Percentiles rank a stretch among this genome's conserved stretches.
Conservation (phyloP, 2,329 filamentous ascomycete genomes). For the Aspergillus sojae region DNA sequence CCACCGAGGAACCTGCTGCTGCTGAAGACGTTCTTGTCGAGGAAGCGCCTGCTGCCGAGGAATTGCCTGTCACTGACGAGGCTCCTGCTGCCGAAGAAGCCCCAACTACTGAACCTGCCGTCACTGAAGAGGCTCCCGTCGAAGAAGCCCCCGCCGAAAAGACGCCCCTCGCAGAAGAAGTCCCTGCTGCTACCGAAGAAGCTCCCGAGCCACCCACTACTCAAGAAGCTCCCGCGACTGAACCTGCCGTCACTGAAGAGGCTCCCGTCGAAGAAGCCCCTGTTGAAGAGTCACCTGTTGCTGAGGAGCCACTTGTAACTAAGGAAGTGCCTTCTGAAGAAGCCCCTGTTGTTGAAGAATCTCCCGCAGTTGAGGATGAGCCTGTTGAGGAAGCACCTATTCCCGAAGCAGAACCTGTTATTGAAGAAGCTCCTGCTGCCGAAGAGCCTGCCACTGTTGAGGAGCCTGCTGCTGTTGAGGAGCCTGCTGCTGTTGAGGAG, state of each 20-base stretch:
- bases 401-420: slow-evolving; percentile 10
- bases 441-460: slow-evolving; percentile 8
- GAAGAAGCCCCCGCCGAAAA: slow-evolving; percentile 18
- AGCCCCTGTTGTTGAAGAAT: background rate
- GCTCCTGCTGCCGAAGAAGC: slow-evolving; percentile 19
- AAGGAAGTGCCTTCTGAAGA: slow-evolving; percentile 13
- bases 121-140: slow-evolving; percentile 15
- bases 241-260: slow-evolving; percentile 8
- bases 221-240: slow-evolving; percentile 17
- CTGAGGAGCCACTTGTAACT: slow-evolving; percentile 24
- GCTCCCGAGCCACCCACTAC: background rate
- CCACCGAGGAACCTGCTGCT: slow-evolving; percentile 16
- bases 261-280: slow-evolving; percentile 14
- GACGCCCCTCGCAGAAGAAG: slow-evolving; percentile 14
- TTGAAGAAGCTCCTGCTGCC: slow-evolving; percentile 15
- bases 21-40: slow-evolving; percentile 14
- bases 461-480: slow-evolving; percentile 8
- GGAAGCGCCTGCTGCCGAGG: slow-evolving; percentile 12
- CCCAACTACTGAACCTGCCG: slow-evolving; percentile 13
- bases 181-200: slow-evolving; percentile 19
- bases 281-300: slow-evolving; percentile 13
- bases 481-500: slow-evolving; percentile 5
- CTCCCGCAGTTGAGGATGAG: slow-evolving; percentile 13
- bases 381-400: slow-evolving; percentile 15
- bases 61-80: slow-evolving; percentile 14